Evolutionary conservation across 495 filamentous ascomycete genomes (phyloP).

Genomic region (Aspergillus incahuasiensis): DNA sequence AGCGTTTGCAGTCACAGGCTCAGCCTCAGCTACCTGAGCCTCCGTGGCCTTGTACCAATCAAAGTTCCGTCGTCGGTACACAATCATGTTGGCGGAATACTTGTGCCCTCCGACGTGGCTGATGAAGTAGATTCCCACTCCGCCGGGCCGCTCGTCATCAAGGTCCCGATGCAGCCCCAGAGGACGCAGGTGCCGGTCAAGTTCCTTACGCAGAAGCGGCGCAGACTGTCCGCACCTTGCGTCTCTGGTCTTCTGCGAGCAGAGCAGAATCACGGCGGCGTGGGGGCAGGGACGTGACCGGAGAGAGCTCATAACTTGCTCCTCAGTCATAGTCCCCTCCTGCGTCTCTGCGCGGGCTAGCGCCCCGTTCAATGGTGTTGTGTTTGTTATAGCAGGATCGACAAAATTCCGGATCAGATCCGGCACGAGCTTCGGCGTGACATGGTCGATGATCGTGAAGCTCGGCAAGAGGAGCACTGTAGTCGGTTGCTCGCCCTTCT

Average conservation of each 20-base stretch:
- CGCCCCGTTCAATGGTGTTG: conserved; percentile 55
- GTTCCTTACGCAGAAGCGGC: conserved; percentile 77
- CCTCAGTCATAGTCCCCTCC: conserved; percentile 20
- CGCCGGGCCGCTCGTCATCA: conserved; percentile 79
- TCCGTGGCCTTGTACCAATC: conserved; percentile 41
- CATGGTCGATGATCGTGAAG: conserved; percentile 81
- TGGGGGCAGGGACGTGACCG: conserved; percentile 71
- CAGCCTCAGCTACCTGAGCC: conserved; percentile 27
- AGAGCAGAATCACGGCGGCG: conserved; percentile 81
- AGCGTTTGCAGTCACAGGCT: not conserved
- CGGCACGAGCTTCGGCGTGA: conserved; percentile 70
- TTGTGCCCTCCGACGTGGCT: conserved; percentile 61
- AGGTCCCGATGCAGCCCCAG: conserved; percentile 82
- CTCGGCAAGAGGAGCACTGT: conserved; percentile 82
- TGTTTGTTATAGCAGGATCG: conserved; percentile 68
- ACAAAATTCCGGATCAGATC: conserved; percentile 69
- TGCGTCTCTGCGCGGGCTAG: conserved; percentile 7
- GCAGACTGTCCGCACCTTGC: conserved; percentile 92
- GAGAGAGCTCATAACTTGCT: conserved; percentile 47
- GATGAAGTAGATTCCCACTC: conserved; percentile 93
- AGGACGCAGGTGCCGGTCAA: conserved; percentile 83
- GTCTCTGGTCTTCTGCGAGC: conserved; percentile 88
- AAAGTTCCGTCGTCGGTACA: conserved; percentile 69
- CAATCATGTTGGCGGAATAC: conserved; percentile 71
- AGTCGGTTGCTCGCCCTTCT: conserved; percentile 62